A percentile compares a stretch with the other conserved stretches of the same genome.
phyloP scores from a whole-genome alignment of 176 grass and related monocot species.

The Zoysia pacifica region DNA sequence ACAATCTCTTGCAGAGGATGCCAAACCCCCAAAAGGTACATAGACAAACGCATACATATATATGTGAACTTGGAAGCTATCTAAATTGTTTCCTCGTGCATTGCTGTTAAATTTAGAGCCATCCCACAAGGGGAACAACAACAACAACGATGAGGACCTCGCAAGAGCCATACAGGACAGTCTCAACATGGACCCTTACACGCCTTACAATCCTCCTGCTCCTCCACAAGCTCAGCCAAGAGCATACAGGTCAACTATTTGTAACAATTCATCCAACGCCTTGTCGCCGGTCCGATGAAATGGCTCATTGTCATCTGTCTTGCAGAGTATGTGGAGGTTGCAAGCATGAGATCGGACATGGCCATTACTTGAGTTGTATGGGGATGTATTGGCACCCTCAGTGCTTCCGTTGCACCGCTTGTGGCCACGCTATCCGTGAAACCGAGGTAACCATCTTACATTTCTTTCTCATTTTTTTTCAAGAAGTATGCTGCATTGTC shows the following conservation, averaged over 20 bases:
- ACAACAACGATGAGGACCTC: constrained; percentile 66
- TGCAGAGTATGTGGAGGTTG: constrained; percentile 83
- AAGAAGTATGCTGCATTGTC: not conserved
- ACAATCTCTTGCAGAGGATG: constrained; percentile 78
- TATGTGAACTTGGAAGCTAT: not conserved
- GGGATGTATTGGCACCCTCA: constrained; percentile 93
- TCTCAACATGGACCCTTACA: constrained; percentile 59
- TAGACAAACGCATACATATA: not conserved
- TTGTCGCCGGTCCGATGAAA: constrained; percentile 1
- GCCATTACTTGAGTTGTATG: constrained; percentile 97
- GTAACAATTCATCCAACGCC: constrained; percentile 3
- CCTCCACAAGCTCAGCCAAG: constrained; percentile 66
- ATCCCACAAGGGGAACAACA: constrained; percentile 53
- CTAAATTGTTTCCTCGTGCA: not conserved
- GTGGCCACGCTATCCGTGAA: constrained; percentile 68
- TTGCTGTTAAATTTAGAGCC: constrained; percentile 47
- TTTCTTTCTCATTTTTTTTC: not conserved
- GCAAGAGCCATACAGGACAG: constrained; percentile 74
- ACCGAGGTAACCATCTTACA: constrained; percentile 58
- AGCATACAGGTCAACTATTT: constrained; percentile 61
- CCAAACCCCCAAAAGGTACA: constrained; percentile 71
- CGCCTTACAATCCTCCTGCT: constrained; percentile 57
- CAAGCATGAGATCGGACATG: constrained; percentile 85
- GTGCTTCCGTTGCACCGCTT: constrained; percentile 74
- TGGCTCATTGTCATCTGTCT: not conserved